A percentile compares a stretch with the other conserved stretches of the same genome.
These are phyloP conservation scores for Colletotrichum navitas DNA, from an alignment of 2,329 filamentous ascomycete species.

Conservation along the genomic window DNA sequence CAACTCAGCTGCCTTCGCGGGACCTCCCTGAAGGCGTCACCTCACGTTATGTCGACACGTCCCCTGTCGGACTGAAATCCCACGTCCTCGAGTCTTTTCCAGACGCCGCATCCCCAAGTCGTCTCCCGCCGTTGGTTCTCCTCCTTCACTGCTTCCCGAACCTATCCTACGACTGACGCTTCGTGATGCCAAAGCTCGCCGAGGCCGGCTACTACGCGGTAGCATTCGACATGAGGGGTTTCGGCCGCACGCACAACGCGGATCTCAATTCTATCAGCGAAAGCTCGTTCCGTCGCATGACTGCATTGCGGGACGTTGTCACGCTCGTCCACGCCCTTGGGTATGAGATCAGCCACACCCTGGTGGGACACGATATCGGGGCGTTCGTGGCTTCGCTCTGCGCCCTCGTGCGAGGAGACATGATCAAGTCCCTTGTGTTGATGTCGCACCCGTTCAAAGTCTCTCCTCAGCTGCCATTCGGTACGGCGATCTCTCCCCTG, in stretches of 20 bases:
- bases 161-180: slow-evolving; percentile 77
- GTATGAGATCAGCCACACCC: slow-evolving; percentile 67
- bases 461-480: slow-evolving; percentile 60
- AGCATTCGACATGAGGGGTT: slow-evolving; percentile 50
- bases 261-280: background rate
- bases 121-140: slow-evolving; percentile 64
- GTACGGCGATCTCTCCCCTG: background rate
- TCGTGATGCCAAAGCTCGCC: slow-evolving; percentile 70
- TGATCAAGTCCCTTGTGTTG: slow-evolving; percentile 72
- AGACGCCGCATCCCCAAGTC: slow-evolving; percentile 46
- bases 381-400: slow-evolving; percentile 70
- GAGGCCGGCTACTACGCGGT: slow-evolving; percentile 73
- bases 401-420: slow-evolving; percentile 72
- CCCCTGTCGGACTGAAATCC: slow-evolving; percentile 68
- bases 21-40: slow-evolving; percentile 65
- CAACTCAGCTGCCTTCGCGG: slow-evolving; percentile 8
- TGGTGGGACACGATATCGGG: slow-evolving; percentile 77
- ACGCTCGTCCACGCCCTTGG: slow-evolving; percentile 72
- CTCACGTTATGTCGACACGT: slow-evolving; percentile 65
- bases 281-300: slow-evolving; percentile 64
- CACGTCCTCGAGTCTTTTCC: slow-evolving; percentile 69
- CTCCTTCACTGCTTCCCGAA: slow-evolving; percentile 77
- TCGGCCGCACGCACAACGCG: no score
- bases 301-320: slow-evolving; percentile 72
- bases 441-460: slow-evolving; percentile 76